Evolutionary conservation across 305 asterid genomes (phyloP).

Genomic region (Ilex paraguariensis): DNA sequence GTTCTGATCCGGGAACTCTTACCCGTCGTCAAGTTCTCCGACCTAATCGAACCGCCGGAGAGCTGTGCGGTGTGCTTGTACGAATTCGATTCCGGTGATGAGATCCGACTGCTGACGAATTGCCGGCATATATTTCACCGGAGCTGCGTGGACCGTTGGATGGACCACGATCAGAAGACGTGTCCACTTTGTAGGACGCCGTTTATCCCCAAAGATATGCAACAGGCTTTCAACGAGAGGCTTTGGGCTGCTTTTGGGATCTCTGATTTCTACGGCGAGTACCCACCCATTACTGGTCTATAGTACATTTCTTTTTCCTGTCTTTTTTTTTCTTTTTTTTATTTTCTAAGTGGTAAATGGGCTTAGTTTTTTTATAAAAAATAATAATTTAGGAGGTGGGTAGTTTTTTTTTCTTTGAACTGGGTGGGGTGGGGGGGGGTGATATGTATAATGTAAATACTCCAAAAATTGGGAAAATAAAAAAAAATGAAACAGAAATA

Average conservation of each 20-base stretch:
- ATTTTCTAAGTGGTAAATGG: too few species aligned
- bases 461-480: too few species aligned
- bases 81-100: slow-evolving; percentile 55
- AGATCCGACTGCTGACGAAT: slow-evolving; percentile 62
- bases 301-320: background rate
- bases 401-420: background rate
- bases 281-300: slow-evolving; percentile 28
- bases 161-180: slow-evolving; percentile 83
- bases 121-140: slow-evolving; percentile 67
- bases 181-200: slow-evolving; percentile 71
- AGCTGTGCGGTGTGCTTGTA: slow-evolving; percentile 64
- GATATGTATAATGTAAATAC: background rate
- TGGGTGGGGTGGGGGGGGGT: background rate
- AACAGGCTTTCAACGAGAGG: slow-evolving; percentile 57
- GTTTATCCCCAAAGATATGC: slow-evolving; percentile 68
- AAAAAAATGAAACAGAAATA: background rate
- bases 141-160: slow-evolving; percentile 79
- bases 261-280: slow-evolving; percentile 61
- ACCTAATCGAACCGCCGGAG: slow-evolving; percentile 46
- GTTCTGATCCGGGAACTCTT: slow-evolving; percentile 59
- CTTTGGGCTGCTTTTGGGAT: slow-evolving; percentile 68
- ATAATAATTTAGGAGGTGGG: too few species aligned
- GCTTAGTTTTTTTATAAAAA: too few species aligned
- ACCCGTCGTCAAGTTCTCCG: slow-evolving; percentile 62
- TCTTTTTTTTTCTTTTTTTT: too few species aligned